Evolutionary conservation across 1,284 basidiomycete species (phyloP), one percentile per base, ranked within the genome.

Genomic region (Sanghuangporus weigelae): DNA sequence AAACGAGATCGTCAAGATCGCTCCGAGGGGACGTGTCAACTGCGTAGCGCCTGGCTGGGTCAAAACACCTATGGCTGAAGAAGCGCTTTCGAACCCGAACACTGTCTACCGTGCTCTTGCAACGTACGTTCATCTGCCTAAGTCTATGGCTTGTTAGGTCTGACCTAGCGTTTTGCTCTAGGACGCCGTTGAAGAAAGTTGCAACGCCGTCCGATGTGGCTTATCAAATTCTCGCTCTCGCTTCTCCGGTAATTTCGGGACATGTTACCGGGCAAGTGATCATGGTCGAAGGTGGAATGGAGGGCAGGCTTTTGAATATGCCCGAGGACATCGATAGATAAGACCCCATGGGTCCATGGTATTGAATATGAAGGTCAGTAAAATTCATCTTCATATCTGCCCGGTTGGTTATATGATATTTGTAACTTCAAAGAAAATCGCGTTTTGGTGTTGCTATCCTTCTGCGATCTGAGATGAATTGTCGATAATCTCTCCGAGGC

Each of bases 1-100:
- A 74, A 92, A 91, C 71, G 90, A 92, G 73, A 91, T 92, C 62
- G 89, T 92, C 36, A 83, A 84, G 72, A 84, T 90, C 66, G 88
- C 87, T 0, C 87, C 89, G 0, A 77, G 73, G 56, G 90, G 81
- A 0, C 78, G 90, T 14, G 88, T 90, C n/a, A 92, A 92, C 67
- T 79, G 79, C 57, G 79, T 92, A 21, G 86, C 83, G 0, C 90
- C 90, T 6, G 89, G 89, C 7, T 92, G 87, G 87, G 84, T 86
- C 6, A 79, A 73, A 64, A 89, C 88, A 14, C 79, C 82, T 0
- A 83, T 85, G 84, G 85, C 81, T 0, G 79, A 75, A 63, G 74
- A 77, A 35, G 75, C 78, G 0, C 71, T 87, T 57, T 74, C 79
- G 62, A 75, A 81, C 68, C 79, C 76, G 0, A 58, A 72, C n/a